Conservation (phyloP, 129 eudicot species). For the Artemisia annua region DNA sequence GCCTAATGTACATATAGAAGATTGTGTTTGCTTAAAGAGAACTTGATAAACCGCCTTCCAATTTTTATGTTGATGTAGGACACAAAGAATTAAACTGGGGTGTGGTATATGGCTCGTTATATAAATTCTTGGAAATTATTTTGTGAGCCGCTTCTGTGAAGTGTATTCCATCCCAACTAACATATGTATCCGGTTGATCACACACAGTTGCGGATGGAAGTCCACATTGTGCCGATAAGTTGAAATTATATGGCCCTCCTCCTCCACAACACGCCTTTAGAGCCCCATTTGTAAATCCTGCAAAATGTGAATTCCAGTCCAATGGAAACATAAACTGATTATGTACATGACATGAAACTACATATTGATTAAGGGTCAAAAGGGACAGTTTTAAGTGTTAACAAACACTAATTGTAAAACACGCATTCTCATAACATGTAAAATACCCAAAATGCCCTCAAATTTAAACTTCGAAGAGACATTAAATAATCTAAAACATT, state of each 20-base stretch:
- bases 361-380: too few relatives aligned
- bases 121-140: conserved; percentile 18
- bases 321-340: neutral
- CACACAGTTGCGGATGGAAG: neutral
- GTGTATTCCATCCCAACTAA: conserved; percentile 40
- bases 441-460: too few relatives aligned
- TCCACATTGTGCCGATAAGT: conserved; percentile 31
- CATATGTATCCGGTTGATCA: conserved; percentile 27
- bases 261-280: conserved; percentile 50
- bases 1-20: too few relatives aligned
- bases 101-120: conserved; percentile 23
- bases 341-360: too few relatives aligned
- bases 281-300: conserved; percentile 40
- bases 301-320: neutral
- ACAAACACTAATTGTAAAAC: neutral
- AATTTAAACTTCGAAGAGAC: too few relatives aligned
- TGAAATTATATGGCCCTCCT: conserved; percentile 37
- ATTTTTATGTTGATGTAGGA: conserved; percentile 9
- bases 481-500: too few relatives aligned
- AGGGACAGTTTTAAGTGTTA: neutral
- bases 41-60: neutral
- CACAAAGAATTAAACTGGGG: conserved; percentile 17
- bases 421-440: too few relatives aligned
- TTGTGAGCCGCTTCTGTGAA: conserved; percentile 33
- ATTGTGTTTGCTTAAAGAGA: neutral